These are phyloP conservation scores for Adansonia gregorii DNA, from an alignment of 441 rosid genomes.

Conservation along the genomic window DNA sequence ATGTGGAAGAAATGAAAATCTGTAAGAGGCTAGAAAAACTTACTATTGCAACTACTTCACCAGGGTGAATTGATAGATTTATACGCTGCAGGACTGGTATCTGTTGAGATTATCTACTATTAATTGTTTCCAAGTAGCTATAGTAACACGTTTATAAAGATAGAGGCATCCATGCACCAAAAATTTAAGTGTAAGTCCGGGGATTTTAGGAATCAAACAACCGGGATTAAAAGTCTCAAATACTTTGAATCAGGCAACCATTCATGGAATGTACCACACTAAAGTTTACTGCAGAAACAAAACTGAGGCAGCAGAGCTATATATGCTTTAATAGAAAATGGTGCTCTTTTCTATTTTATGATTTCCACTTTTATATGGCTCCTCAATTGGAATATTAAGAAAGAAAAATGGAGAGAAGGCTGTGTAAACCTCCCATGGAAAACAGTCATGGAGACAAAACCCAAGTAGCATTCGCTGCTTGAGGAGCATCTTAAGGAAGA, in stretches of 20 bases:
- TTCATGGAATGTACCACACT: neutral
- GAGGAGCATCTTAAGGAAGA: neutral
- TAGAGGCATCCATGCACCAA: constrained; percentile 4
- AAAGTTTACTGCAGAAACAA: neutral
- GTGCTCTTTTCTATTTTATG: neutral
- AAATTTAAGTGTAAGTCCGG: neutral
- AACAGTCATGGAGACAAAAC: neutral
- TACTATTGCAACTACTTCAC: constrained; percentile 92
- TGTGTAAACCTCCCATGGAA: neutral
- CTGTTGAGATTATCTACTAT: constrained; percentile 40
- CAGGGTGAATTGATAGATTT: constrained; percentile 63
- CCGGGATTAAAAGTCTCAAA: neutral
- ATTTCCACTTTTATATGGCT: neutral
- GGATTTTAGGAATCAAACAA: neutral
- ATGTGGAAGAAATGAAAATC: constrained; percentile 21
- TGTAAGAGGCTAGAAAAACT: constrained; percentile 32
- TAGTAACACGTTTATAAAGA: neutral
- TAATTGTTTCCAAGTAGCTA: neutral
- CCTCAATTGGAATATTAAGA: constrained; percentile 8
- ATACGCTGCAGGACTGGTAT: constrained; percentile 70
- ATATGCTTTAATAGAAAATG: constrained; percentile 1
- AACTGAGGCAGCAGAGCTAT: neutral
- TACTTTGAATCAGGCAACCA: neutral
- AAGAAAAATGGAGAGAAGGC: neutral
- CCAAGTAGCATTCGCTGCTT: constrained; percentile 13